Evolutionary conservation across 2,329 filamentous ascomycete species (phyloP).

Genomic region (Aspergillus sp.): DNA sequence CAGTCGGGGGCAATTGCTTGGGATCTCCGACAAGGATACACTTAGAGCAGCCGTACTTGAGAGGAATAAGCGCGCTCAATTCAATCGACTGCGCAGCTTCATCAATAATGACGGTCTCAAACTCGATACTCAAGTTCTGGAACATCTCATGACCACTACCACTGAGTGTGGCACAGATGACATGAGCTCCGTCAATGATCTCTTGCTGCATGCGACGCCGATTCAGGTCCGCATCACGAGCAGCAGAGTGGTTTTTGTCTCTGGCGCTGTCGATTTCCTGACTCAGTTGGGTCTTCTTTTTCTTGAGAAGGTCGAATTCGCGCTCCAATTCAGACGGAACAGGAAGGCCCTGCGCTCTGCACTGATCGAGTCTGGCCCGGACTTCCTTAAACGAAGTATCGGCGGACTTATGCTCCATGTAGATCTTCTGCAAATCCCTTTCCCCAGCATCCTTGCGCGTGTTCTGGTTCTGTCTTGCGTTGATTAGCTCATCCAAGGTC

Average conservation of each 20-base stretch:
- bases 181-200: conserved; percentile 80
- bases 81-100: conserved; percentile 98
- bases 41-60: conserved; percentile 95
- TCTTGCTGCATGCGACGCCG: conserved; percentile 80
- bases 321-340: conserved; percentile 53
- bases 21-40: conserved; percentile 96
- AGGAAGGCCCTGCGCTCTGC: conserved; percentile 45
- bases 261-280: conserved; percentile 79
- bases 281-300: conserved; percentile 66
- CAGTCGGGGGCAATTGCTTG: conserved; percentile 91
- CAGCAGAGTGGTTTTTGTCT: conserved; percentile 72
- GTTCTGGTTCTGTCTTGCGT: conserved; percentile 52
- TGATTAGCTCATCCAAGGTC: conserved; percentile 85
- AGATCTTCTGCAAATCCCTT: conserved; percentile 57
- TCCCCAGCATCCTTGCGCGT: conserved; percentile 39
- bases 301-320: conserved; percentile 69
- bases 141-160: conserved; percentile 98
- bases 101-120: conserved; percentile 96
- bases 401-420: conserved; percentile 55
- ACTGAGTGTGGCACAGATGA: conserved; percentile 90
- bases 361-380: conserved; percentile 63
- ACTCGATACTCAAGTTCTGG: conserved; percentile 85
- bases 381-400: conserved; percentile 61
- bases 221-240: conserved; percentile 77
- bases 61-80: conserved; percentile 86